Evolutionary conservation across 805 yeast genomes (phyloP), one percentile per base, ranked within the genome.

Genomic region (Suhomyces emberorum): DNA sequence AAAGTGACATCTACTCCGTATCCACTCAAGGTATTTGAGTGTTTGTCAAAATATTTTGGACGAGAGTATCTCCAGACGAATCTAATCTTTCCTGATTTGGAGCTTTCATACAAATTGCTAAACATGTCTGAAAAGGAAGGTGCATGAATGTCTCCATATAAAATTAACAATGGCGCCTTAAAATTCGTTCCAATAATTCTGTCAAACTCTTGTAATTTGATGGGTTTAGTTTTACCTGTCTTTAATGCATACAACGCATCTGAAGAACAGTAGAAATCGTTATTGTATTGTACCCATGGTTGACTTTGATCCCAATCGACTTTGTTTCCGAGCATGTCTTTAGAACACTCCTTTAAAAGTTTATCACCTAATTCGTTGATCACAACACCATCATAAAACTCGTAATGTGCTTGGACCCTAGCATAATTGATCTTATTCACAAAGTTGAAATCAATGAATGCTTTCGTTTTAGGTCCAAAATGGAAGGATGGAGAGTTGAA

Each of bases 241-340:
- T 83, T 81, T 38, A 93, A 66, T 3, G 96, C 95, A 56, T 77
- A 93, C 1, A 88, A 72, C 39, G 83, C 95, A 37, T 77, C 85
- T 3, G 81, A 64, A 7, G 81, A 75, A 48, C 88, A 80, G 51
- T 81, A 82, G 2, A 70, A 55, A 17, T 68, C 65, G 32, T 74
- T 74, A 39, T 81, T 77, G 44, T 69, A 69, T 38, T 63, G 51
- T 6, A 79, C 54, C 74, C 85, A 81, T 37, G 34, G 43, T 20
- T 20, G 22, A 20, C 9, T 20, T 20, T 20, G 8, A 20, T 20
- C 22, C 9, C 22, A 7, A 7, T 20, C 22, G 9, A 7, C 7
- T 20, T 20, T 20, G 43, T 49, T 61, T 22, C 59, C 70, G 58
- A 57, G 69, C 4, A 55, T 56, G 41, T 54, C 70, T n/a, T 16